phyloP scores from a whole-genome alignment of 352 stramenopile species.

The Phytophthora tubulina region DNA sequence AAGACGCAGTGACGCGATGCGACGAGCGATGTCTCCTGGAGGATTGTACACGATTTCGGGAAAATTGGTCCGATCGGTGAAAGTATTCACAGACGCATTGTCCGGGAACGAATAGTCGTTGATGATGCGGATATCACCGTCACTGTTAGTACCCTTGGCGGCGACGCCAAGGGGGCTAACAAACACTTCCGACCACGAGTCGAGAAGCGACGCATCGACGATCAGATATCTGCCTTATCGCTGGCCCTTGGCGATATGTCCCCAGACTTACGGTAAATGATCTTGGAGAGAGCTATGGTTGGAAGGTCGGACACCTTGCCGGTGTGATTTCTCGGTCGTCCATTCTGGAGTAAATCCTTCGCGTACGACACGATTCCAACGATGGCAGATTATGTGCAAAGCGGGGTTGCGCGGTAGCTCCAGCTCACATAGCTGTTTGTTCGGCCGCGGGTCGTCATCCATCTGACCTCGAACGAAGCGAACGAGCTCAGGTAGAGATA shows the following conservation, averaged over 20 bases:
- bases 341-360: no score
- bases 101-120: slow-evolving; percentile 17
- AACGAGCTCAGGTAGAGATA: slow-evolving; percentile 1
- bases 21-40: slow-evolving; percentile 1
- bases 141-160: no score
- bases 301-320: no score
- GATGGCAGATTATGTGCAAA: no score
- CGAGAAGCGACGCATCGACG: background rate
- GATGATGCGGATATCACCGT: slow-evolving; percentile 1
- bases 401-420: background rate
- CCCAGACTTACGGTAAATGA: no score
- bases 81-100: slow-evolving; percentile 4
- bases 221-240: no score
- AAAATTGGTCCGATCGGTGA: slow-evolving; percentile 5
- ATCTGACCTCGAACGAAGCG: slow-evolving; percentile 12
- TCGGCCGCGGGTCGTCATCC: background rate
- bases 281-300: no score
- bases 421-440: slow-evolving; percentile 22
- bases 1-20: background rate
- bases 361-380: no score
- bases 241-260: no score
- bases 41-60: slow-evolving; percentile 2
- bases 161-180: background rate
- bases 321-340: no score
- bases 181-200: background rate